phyloP scores from a whole-genome alignment of 2,329 filamentous ascomycete genomes.

The Fusarium ambrosium region DNA sequence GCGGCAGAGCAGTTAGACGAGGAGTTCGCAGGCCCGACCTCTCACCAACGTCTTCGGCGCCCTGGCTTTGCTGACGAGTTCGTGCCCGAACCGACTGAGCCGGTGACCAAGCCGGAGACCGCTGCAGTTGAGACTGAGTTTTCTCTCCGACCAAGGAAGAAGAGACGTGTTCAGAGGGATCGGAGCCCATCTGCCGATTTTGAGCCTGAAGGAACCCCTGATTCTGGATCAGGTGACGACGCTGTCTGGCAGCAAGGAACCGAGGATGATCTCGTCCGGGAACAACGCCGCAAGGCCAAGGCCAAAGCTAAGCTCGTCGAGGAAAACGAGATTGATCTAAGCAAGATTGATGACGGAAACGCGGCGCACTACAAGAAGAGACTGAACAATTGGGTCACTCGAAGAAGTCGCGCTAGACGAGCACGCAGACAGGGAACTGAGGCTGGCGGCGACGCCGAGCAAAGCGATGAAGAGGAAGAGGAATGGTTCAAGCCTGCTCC shows the following conservation, averaged over 20 bases:
- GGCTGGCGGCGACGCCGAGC: constrained; percentile 52
- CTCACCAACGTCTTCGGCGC: constrained; percentile 79
- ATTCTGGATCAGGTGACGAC: constrained; percentile 53
- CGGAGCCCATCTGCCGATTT: constrained; percentile 63
- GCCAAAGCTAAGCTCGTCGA: constrained; percentile 53
- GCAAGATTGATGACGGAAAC: constrained; percentile 86
- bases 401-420: constrained; percentile 58
- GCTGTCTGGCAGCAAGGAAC: constrained; percentile 55
- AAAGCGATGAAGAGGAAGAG: constrained; percentile 61
- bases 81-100: constrained; percentile 19
- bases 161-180: constrained; percentile 57
- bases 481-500: constrained; percentile 93
- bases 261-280: constrained; percentile 55
- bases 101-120: constrained; percentile 34
- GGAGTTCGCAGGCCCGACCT: constrained; percentile 65
- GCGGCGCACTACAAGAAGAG: constrained; percentile 84
- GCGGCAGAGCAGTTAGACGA: constrained; percentile 57
- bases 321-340: constrained; percentile 63
- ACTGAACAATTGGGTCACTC: constrained; percentile 79
- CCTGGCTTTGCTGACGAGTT: constrained; percentile 74
- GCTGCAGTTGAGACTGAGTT: constrained; percentile 65
- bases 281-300: constrained; percentile 59
- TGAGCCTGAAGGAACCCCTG: constrained; percentile 51
- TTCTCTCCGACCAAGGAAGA: constrained; percentile 71
- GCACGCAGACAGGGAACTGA: constrained; percentile 56